These are phyloP conservation scores for Podila minutissima DNA, from an alignment of 192 early-diverging fungal genomes.

Conservation along the genomic window DNA sequence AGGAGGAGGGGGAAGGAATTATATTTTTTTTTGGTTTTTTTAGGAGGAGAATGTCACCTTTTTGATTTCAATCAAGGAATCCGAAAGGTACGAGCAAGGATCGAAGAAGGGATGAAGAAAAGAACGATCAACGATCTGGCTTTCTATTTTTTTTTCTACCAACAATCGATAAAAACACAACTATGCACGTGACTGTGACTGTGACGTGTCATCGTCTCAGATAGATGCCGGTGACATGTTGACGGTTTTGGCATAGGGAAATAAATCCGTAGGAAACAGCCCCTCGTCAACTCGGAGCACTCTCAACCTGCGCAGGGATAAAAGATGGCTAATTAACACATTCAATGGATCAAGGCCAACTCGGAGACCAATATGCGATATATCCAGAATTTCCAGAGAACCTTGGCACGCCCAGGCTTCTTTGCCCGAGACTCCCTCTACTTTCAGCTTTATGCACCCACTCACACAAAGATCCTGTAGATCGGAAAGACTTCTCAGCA, in stretches of 20 bases:
- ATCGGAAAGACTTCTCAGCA: background rate
- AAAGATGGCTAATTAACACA: slow-evolving; percentile 8
- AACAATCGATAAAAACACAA: too few relatives aligned
- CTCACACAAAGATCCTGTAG: slow-evolving; percentile 9
- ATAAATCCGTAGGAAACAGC: too few relatives aligned
- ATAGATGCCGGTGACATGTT: too few relatives aligned
- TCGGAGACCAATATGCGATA: slow-evolving; percentile 19
- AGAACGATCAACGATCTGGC: too few relatives aligned
- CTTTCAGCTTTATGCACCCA: slow-evolving; percentile 16
- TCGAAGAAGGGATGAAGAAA: too few relatives aligned
- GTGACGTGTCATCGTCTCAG: too few relatives aligned
- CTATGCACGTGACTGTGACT: too few relatives aligned
- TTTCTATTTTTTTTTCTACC: too few relatives aligned
- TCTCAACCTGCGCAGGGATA: slow-evolving; percentile 11
- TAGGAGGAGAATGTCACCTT: background rate
- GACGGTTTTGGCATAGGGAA: too few relatives aligned
- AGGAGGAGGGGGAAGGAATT: slow-evolving; percentile 21
- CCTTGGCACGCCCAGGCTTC: slow-evolving; percentile 12
- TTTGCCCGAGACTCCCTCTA: slow-evolving; percentile 10
- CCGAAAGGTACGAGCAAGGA: too few relatives aligned
- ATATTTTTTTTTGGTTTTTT: slow-evolving; percentile 49
- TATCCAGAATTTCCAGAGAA: slow-evolving; percentile 22
- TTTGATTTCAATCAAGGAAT: too few relatives aligned
- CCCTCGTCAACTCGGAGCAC: slow-evolving; percentile 14
- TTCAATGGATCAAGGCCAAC: slow-evolving; percentile 9